Evolutionary conservation across 345 rosid genomes (phyloP).

Genomic region (Dimocarpus longan): DNA sequence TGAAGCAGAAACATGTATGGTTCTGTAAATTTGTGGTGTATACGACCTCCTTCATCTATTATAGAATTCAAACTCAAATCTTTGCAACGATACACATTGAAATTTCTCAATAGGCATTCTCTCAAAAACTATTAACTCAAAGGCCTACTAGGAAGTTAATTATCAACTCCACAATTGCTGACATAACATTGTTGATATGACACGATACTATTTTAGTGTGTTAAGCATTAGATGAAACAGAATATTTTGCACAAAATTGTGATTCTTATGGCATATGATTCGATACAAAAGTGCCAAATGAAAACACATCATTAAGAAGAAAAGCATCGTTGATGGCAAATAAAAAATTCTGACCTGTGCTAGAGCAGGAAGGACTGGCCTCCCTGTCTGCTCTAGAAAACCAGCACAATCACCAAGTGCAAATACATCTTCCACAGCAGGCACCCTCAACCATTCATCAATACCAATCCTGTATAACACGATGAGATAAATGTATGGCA

Average conservation of each 20-base stretch:
- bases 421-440: conserved; percentile 65
- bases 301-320: background rate
- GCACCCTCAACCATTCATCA: conserved; percentile 62
- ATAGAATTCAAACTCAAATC: too few relatives aligned
- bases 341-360: conserved; percentile 55
- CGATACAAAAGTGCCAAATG: background rate
- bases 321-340: background rate
- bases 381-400: conserved; percentile 70
- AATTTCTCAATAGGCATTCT: too few relatives aligned
- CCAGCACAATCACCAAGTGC: conserved; percentile 80
- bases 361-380: conserved; percentile 69
- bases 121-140: too few relatives aligned
- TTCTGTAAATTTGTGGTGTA: too few relatives aligned
- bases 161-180: too few relatives aligned
- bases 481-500: background rate
- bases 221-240: too few relatives aligned
- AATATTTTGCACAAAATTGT: background rate
- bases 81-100: too few relatives aligned
- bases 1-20: too few relatives aligned
- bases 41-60: background rate
- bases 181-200: too few relatives aligned
- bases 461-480: conserved; percentile 54
- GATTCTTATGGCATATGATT: background rate
- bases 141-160: too few relatives aligned
- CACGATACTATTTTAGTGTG: too few relatives aligned